Conservation (phyloP, 2,329 filamentous ascomycete species). For the Orbilia ellipsospora region DNA sequence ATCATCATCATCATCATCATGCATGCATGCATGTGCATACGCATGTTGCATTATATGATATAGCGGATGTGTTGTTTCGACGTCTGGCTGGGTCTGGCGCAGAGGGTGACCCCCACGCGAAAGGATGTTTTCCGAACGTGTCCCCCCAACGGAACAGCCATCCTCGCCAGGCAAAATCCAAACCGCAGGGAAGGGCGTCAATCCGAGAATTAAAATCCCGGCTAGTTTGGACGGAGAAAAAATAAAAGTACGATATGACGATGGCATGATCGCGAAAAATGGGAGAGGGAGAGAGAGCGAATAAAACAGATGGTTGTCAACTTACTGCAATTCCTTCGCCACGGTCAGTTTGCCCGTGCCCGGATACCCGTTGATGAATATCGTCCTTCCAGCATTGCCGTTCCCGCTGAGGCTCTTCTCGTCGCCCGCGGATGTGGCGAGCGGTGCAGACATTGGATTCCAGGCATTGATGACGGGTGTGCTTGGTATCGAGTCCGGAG, state of each 20-base stretch:
- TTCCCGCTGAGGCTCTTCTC: constrained; percentile 7
- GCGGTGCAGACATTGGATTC: constrained; percentile 38
- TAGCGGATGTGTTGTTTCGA: constrained; percentile 22
- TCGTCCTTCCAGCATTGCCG: constrained; percentile 41
- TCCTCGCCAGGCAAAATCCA: constrained; percentile 43
- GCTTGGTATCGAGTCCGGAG: constrained; percentile 50
- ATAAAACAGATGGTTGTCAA: constrained; percentile 9
- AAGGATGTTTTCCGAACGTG: neutral
- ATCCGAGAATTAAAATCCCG: constrained; percentile 18
- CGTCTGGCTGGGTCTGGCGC: neutral
- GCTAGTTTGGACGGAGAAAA: neutral
- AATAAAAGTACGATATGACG: constrained; percentile 33
- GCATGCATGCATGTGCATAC: neutral
- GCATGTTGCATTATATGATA: neutral
- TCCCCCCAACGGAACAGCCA: constrained; percentile 1
- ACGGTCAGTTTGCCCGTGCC: constrained; percentile 61
- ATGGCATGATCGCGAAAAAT: constrained; percentile 37
- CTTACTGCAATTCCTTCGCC: constrained; percentile 59
- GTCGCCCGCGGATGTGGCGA: constrained; percentile 7
- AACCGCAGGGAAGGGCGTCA: constrained; percentile 40
- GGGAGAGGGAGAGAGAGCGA: no score
- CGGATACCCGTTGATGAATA: constrained; percentile 62
- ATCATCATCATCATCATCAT: neutral
- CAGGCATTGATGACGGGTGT: constrained; percentile 49
- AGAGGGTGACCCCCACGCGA: constrained; percentile 36